Evolutionary conservation across 2,329 filamentous ascomycete species (phyloP), one percentile per base, ranked within the genome.

Genomic region (Ophiostoma sp.): DNA sequence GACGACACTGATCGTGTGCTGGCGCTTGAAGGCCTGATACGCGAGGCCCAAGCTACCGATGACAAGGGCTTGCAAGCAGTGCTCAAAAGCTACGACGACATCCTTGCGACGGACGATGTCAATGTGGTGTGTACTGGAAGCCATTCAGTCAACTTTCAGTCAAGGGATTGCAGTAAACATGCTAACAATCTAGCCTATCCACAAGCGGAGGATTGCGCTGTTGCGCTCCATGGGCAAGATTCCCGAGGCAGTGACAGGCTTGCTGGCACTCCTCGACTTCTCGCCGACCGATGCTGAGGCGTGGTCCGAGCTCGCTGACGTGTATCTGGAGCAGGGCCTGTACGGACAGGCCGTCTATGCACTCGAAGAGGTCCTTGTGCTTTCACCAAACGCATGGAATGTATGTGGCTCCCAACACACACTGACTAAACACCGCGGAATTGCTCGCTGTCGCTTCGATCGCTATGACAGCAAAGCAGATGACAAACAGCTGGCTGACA

Each of bases 361-460:
- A 70, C 80, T 97, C 62, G 95, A 99, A 77, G 95, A 99, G 77
- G 92, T 96, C 27, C 79, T 99, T 62, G 81, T 98, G 66, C 83
- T 96, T 69, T 86, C 87, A 67, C 94, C 95, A 4, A 96, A 97
- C 80, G 92, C 94, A 27, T 99, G 95, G 93, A 98, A 96, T 81
- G 91, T 95, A 77, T 77, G 90, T 77, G 70, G 47, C 27, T 27
- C 2, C 3, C 49, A 9, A 18, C 11, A 11, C 16, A 36, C 44
- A 5, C 49, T 18, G 27, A 12, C 27, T 38, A 60, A 8, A 9
- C 27, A 11, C 47, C 18, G 41, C 36, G 16, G 40, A 63, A 42
- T 42, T 62, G 11, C 14, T 62, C 52, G 41, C 42, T 40, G 41
- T 45, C 36, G 44, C 18, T 42, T 0, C 41, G 16, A 14, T 64